phyloP scores from a whole-genome alignment of 2,329 filamentous ascomycete species.

The Trichophyton verrucosum region DNA sequence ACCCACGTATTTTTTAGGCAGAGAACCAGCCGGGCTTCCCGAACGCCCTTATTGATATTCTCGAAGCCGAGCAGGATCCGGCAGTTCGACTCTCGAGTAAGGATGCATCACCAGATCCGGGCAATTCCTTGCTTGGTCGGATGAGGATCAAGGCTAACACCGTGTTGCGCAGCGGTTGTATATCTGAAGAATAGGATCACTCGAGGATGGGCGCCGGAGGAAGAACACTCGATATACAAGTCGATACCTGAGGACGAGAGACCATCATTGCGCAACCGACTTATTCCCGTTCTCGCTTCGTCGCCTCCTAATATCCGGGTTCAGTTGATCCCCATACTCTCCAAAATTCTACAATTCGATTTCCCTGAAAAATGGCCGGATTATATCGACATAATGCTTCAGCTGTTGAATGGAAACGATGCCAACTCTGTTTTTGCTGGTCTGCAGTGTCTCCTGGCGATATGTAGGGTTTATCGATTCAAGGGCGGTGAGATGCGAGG shows the following conservation, averaged over 20 bases:
- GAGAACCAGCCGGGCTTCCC: slow-evolving; percentile 84
- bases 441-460: slow-evolving; percentile 82
- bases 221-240: slow-evolving; percentile 60
- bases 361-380: slow-evolving; percentile 90
- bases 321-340: slow-evolving; percentile 85
- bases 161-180: slow-evolving; percentile 57
- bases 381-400: slow-evolving; percentile 85
- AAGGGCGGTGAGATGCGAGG: slow-evolving; percentile 69
- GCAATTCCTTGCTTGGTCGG: slow-evolving; percentile 13
- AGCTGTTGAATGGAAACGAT: slow-evolving; percentile 76
- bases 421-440: slow-evolving; percentile 81
- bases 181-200: slow-evolving; percentile 97
- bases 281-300: slow-evolving; percentile 77
- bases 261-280: slow-evolving; percentile 67
- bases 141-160: slow-evolving; percentile 11
- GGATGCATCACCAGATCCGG: slow-evolving; percentile 24
- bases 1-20: slow-evolving; percentile 44
- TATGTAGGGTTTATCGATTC: slow-evolving; percentile 92
- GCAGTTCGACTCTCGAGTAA: slow-evolving; percentile 80
- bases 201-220: slow-evolving; percentile 71
- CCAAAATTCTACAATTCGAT: slow-evolving; percentile 91
- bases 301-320: slow-evolving; percentile 72
- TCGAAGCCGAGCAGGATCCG: slow-evolving; percentile 76
- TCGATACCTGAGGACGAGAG: slow-evolving; percentile 84
- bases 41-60: slow-evolving; percentile 77